A percentile compares a stretch with the other conserved stretches of the same genome.
phyloP scores from a whole-genome alignment of 192 early-diverging fungal genomes.

The Backusella psychrophila region DNA sequence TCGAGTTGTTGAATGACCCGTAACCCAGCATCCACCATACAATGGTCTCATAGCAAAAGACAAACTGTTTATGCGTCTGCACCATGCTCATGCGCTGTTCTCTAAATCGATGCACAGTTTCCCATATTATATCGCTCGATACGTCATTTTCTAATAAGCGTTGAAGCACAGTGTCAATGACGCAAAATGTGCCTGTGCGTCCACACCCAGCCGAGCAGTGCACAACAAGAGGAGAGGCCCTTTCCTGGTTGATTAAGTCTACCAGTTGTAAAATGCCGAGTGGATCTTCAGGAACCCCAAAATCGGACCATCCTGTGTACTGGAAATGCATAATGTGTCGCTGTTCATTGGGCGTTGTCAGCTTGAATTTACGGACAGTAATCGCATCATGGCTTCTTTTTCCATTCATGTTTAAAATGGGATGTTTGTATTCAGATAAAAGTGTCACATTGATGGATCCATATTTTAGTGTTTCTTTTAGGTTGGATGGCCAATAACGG shows the following conservation, averaged over 20 bases:
- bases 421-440: constrained; percentile 33
- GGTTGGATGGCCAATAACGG: constrained; percentile 68
- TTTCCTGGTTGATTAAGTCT: constrained; percentile 29
- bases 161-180: constrained; percentile 45
- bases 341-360: not conserved
- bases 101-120: constrained; percentile 62
- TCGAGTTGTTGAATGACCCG: not conserved
- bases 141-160: constrained; percentile 10
- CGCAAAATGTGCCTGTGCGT: constrained; percentile 54
- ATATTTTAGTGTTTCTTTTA: constrained; percentile 32
- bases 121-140: constrained; percentile 58
- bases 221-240: constrained; percentile 36
- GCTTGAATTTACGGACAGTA: constrained; percentile 39
- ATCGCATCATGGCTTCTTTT: not conserved
- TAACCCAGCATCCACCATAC: constrained; percentile 46
- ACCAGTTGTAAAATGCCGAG: constrained; percentile 47
- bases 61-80: constrained; percentile 79
- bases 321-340: constrained; percentile 50
- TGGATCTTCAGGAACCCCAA: constrained; percentile 55
- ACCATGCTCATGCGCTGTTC: constrained; percentile 82
- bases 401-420: not conserved
- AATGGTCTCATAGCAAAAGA: constrained; percentile 81
- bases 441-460: constrained; percentile 43
- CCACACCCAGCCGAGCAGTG: constrained; percentile 58
- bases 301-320: constrained; percentile 68